Evolutionary conservation across 2,329 filamentous ascomycete genomes (phyloP).

Genomic region (Elsinoe necatrix): DNA sequence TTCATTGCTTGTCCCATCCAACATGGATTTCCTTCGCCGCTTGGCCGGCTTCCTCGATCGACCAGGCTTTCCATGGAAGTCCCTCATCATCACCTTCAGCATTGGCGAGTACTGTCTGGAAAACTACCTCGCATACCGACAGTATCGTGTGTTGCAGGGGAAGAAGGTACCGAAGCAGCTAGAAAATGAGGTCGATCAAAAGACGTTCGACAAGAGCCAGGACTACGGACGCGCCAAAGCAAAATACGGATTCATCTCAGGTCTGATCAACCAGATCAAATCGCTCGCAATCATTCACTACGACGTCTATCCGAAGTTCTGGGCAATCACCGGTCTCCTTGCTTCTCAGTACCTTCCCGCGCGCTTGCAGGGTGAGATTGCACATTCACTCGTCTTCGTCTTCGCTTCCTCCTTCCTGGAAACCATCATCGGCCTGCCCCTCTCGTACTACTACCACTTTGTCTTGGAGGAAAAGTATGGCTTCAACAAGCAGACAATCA

Average conservation of each 20-base stretch:
- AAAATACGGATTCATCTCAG: conserved; percentile 72
- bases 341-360: conserved; percentile 66
- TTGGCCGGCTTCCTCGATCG: conserved; percentile 82
- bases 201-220: conserved; percentile 86
- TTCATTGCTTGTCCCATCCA: conserved; percentile 5
- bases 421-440: conserved; percentile 69
- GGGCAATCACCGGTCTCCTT: conserved; percentile 69
- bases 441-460: conserved; percentile 86
- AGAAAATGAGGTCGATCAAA: conserved; percentile 75
- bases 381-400: conserved; percentile 87
- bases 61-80: conserved; percentile 95
- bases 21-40: conserved; percentile 42
- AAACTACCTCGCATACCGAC: conserved; percentile 76
- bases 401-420: conserved; percentile 77
- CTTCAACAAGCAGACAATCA: conserved; percentile 95
- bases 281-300: conserved; percentile 84
- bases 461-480: conserved; percentile 94
- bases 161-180: conserved; percentile 78
- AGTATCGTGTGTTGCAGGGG: conserved; percentile 77
- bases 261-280: conserved; percentile 77
- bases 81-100: conserved; percentile 88
- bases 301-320: conserved; percentile 84
- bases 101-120: conserved; percentile 86
- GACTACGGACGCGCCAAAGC: conserved; percentile 94
- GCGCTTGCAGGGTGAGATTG: conserved; percentile 82